Evolutionary conservation across 2,329 filamentous ascomycete species (phyloP), one percentile per base, ranked within the genome.

Genomic region (Aspergillus sp.): DNA sequence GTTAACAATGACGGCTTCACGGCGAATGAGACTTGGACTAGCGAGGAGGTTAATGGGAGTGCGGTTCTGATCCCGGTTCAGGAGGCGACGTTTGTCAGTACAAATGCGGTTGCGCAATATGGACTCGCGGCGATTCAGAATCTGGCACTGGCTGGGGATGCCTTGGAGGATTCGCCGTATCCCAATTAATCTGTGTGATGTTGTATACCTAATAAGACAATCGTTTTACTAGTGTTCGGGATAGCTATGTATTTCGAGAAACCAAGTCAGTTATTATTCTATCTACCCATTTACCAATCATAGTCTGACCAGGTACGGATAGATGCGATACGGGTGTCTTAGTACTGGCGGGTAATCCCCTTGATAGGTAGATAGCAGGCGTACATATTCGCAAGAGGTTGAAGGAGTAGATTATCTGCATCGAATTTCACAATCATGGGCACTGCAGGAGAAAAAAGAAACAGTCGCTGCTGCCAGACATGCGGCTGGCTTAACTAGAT

Each of bases 111-210:
- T 5, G 82, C 83, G 0, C 75, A 83, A 58, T 87, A 85, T 67
- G 84, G 84, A 0, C 61, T 86, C 50, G 80, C 82, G 1, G 82
- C 78, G 0, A 85, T 87, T 57, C 80, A 83, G 64, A 80, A 84
- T 53, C 61, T 87, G 62, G 63, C 63, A 17, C 22, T 47, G 12
- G 51, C 22, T 20, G 51, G 51, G 20, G 34, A 24, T 24, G 51
- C 24, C 3, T 15, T 54, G 34, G 51, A 40, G 42, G 42, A 3
- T 19, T 46, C 34, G n/a, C 41, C 51, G 12, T 54, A 47, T 41
- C 51, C 20, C 20, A 20, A 20, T 20, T 20, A 20, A 20, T 20
- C 20, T 4, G 20, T 3, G 20, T 20, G 20, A 3, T 20, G 20
- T 20, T 20, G 20, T 20, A 4, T 20, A 20, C 20, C 20, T 20